Evolutionary conservation across 1,284 basidiomycete species (phyloP), one percentile per base, ranked within the genome.

Genomic region (Ceratobasidium theobromae): DNA sequence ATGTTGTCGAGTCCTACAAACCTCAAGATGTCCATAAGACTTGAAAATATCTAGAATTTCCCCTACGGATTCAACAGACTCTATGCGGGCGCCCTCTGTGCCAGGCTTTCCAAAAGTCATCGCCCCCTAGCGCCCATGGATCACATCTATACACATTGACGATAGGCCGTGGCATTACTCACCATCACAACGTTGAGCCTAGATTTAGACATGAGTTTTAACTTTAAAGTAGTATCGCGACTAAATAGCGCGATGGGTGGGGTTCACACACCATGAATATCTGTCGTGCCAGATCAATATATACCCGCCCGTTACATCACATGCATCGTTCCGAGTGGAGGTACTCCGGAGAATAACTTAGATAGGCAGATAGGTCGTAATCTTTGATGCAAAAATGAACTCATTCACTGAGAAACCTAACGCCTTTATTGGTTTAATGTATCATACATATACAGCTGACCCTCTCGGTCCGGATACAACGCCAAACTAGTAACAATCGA

Each of bases 31-130:
- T 1, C 81, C 80, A 54, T 78, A 71, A 6, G 71, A 71, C 65
- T 80, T 75, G 73, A 81, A 82, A 4, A 77, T 70, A 53, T 84
- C 77, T 58, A 85, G 69, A 52, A 84, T 79, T 64, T 79, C 76
- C 69, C 82, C 79, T 65, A 77, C 78, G 40, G 78, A 74, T 1
- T 73, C 71, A 48, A 75, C 51, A 43, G 35, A 32, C n/a, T 45
- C 38, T 23, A 65, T 51, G 9, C 60, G 60, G 12, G 60, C 49
- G 11, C 60, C 30, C 12, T 65, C 60, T 71, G 75, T 80, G 3
- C 80, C 80, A 4, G 78, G 69, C 23, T 73, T 75, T 21, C 82
- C 81, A 54, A 83, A 72, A n/a, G 80, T 82, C 80, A 82, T 82
- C 3, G 82, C 80, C 2, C 82, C 82, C 60, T 65, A 21, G 11